Evolutionary conservation across 768 basidiomycete species (phyloP).

Genomic region (Agaricus subrufescens): DNA sequence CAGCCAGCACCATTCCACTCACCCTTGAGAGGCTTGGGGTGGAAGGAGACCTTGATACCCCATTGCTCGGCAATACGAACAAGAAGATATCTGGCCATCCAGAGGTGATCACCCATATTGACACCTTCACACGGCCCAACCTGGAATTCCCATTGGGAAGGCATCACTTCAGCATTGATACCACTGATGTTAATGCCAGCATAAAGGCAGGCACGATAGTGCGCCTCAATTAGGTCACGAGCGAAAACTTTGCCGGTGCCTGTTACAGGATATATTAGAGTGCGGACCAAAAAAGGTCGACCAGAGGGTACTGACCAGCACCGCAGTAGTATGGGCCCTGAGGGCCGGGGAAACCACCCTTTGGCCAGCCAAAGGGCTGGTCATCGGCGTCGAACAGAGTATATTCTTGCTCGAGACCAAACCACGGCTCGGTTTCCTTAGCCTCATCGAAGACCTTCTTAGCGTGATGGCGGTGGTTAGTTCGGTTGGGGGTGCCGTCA

Average conservation of each 20-base stretch:
- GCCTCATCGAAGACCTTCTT: conserved; percentile 95
- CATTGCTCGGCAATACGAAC: conserved; percentile 96
- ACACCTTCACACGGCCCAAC: conserved; percentile 98
- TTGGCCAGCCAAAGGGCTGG: conserved; percentile 92
- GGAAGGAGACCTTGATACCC: conserved; percentile 97
- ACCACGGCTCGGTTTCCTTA: conserved; percentile 83
- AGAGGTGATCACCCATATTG: conserved; percentile 98
- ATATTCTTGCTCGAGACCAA: conserved; percentile 99
- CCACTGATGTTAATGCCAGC: conserved; percentile 96
- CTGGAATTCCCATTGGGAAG: conserved; percentile 99
- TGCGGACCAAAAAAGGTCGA: neutral
- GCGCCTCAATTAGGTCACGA: conserved; percentile 97
- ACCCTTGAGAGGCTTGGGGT: conserved; percentile 94
- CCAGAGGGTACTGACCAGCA: conserved; percentile 61
- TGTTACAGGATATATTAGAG: conserved; percentile 26
- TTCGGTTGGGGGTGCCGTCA: conserved; percentile 96
- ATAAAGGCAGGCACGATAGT: conserved; percentile 96
- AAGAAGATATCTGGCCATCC: conserved; percentile 98
- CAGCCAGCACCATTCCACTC: conserved; percentile 99
- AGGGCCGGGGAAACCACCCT: conserved; percentile 98
- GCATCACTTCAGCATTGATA: conserved; percentile 99
- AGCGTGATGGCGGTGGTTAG: conserved; percentile 92
- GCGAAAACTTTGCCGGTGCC: conserved; percentile 97
- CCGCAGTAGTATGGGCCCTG: conserved; percentile 99
- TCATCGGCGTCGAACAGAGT: conserved; percentile 94